phyloP scores from a whole-genome alignment of 306 rosid genomes.

The Lablab purpureus region DNA sequence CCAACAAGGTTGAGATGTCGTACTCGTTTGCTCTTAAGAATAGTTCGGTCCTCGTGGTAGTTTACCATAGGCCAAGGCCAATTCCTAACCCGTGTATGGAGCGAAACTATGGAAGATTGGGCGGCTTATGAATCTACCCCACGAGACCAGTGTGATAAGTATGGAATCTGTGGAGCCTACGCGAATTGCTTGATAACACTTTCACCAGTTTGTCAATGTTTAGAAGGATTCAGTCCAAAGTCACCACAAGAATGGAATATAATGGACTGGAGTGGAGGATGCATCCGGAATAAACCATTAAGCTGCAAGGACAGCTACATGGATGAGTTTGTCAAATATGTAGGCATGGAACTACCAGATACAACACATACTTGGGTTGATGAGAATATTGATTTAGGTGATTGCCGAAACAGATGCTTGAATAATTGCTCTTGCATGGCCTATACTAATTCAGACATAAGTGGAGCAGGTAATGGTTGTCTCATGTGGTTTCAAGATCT shows the following conservation, averaged over 20 bases:
- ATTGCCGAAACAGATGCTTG: too few relatives aligned
- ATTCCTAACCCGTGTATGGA: background rate
- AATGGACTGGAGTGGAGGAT: constrained; percentile 27
- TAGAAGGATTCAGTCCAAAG: constrained; percentile 23
- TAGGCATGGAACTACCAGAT: constrained; percentile 58
- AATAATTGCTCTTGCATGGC: too few relatives aligned
- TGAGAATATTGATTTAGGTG: constrained; percentile 43
- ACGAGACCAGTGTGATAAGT: fast-evolving
- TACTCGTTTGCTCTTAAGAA: background rate
- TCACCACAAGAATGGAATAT: background rate
- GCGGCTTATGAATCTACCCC: background rate
- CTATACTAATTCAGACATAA: too few relatives aligned
- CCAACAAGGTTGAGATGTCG: constrained; percentile 44
- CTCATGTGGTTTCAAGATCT: constrained; percentile 19
- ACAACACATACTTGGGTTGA: constrained; percentile 52
- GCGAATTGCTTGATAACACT: background rate
- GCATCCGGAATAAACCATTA: constrained; percentile 17
- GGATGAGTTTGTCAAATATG: constrained; percentile 42
- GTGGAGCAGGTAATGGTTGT: constrained; percentile 28
- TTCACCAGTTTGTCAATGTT: background rate
- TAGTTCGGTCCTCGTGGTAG: background rate
- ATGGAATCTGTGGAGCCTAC: constrained; percentile 3
- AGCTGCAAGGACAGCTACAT: constrained; percentile 26
- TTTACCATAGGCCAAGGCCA: background rate
- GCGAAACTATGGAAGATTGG: background rate